phyloP scores from a whole-genome alignment of 2,329 filamentous ascomycete genomes.

The Fusarium paranaense region DNA sequence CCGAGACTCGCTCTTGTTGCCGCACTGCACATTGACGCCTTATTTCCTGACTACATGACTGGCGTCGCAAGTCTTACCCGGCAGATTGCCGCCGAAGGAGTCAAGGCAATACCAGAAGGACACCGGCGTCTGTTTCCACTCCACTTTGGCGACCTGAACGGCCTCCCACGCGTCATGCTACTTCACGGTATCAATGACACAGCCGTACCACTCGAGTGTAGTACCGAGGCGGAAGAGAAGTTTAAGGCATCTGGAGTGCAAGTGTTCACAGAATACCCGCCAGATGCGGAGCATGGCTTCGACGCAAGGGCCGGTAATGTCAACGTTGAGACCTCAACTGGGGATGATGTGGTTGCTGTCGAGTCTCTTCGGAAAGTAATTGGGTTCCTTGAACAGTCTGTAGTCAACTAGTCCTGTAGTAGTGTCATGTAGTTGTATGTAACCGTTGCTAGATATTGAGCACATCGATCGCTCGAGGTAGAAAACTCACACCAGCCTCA shows the following conservation, averaged over 20 bases:
- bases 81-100: slow-evolving; percentile 15
- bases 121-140: slow-evolving; percentile 31
- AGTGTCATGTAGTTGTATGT: background rate
- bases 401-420: background rate
- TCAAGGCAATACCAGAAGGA: slow-evolving; percentile 16
- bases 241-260: slow-evolving; percentile 15
- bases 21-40: slow-evolving; percentile 32
- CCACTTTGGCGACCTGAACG: slow-evolving; percentile 4
- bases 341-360: background rate
- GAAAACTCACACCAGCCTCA: background rate
- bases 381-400: slow-evolving; percentile 16
- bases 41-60: slow-evolving; percentile 39
- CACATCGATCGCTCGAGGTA: background rate
- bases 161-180: slow-evolving; percentile 26
- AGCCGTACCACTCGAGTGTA: slow-evolving; percentile 31
- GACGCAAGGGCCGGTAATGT: slow-evolving; percentile 21
- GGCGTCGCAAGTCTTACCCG: slow-evolving; percentile 16
- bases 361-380: slow-evolving; percentile 25
- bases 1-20: slow-evolving; percentile 5
- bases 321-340: slow-evolving; percentile 20
- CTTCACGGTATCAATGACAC: slow-evolving; percentile 36
- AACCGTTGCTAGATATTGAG: background rate
- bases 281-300: slow-evolving; percentile 35
- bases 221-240: slow-evolving; percentile 30
- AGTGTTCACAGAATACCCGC: slow-evolving; percentile 24